Evolutionary conservation across 31 red algal species (phyloP), one percentile per base, ranked within the genome.

Genomic region (Odonthalia washingtoniensis): DNA sequence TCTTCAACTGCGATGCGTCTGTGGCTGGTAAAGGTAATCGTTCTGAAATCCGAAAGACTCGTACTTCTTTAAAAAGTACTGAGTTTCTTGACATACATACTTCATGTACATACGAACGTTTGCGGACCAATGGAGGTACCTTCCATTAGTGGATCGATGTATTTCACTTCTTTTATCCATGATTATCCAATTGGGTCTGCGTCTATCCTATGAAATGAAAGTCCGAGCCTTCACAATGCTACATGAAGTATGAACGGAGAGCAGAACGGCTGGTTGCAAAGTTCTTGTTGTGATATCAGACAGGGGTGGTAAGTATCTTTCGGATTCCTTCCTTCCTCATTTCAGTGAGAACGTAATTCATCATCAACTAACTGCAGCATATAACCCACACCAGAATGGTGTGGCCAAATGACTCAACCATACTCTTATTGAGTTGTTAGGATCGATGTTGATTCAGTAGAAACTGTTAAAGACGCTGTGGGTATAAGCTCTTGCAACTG

Each of bases 281-380:
- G 5, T 80, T n/a, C 4, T 0, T n/a, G 76, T 32, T 24, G n/a
- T 60, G 21, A 38, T 9, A 33, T 80, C 41, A 21, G 76, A 80
- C 76, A 46, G 28, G n/a, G 76, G 76, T 26, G 76, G 45, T 46
- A 28, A 80, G 46, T 80, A 80, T 62, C 39, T 62, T 4, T 57
- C 39, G 3, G 46, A 62, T 27, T 38, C 6, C 9, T 60, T 80
- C 45, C 46, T 57, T 27, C 28, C 18, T 6, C 34, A 46, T 32
- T 17, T 63, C 0, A 0, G 33, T 4, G 45, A 4, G 31, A 14
- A 80, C 0, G 0, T 9, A 3, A 80, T 57, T 36, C 0, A 5
- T 26, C 1, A 80, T 80, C 0, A 80, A 44, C 76, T 80, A 38
- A 80, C 76, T 62, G 41, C 46, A 3, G 76, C 76, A 0, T 52